Evolutionary conservation across 306 rosid genomes (phyloP).

Genomic region (Begonia masoniana): DNA sequence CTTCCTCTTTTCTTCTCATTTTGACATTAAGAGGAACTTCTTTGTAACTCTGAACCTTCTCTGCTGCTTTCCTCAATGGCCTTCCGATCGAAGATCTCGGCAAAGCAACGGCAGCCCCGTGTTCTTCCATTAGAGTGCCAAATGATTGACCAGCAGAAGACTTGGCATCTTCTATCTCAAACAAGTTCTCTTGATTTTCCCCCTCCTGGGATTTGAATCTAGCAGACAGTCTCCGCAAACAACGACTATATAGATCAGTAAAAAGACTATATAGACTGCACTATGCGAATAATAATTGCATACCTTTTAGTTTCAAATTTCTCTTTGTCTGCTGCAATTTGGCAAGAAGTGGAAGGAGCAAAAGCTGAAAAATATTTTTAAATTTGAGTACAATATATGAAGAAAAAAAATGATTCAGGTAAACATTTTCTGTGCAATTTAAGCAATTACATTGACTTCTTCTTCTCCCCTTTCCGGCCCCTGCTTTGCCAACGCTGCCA

Average conservation of each 20-base stretch:
- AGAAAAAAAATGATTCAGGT: too few species aligned
- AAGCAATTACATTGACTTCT: constrained; percentile 55
- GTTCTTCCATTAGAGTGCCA: neutral
- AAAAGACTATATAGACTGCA: too few species aligned
- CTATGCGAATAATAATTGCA: too few species aligned
- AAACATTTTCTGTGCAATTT: neutral
- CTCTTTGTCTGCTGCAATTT: constrained; percentile 36
- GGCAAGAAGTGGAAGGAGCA: constrained; percentile 33
- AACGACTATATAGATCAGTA: constrained; percentile 22
- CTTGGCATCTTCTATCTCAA: constrained; percentile 50
- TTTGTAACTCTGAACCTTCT: constrained; percentile 56
- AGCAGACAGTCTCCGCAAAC: constrained; percentile 54
- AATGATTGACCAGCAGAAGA: neutral
- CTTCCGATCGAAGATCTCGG: constrained; percentile 51
- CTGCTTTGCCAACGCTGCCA: constrained; percentile 14
- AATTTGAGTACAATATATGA: neutral
- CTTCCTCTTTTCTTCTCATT: constrained; percentile 36
- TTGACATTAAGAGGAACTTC: constrained; percentile 41
- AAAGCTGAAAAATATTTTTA: constrained; percentile 31
- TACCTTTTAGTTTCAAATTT: constrained; percentile 53
- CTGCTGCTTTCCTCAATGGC: constrained; percentile 41
- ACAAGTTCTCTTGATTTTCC: constrained; percentile 34
- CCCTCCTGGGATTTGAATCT: constrained; percentile 30
- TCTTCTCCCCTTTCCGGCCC: constrained; percentile 24
- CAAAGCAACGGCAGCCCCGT: constrained; percentile 1